Percentiles rank a stretch among this genome's conserved stretches.
phyloP scores from a whole-genome alignment of 2,329 filamentous ascomycete species.

The Ceratocystis colombiana region DNA sequence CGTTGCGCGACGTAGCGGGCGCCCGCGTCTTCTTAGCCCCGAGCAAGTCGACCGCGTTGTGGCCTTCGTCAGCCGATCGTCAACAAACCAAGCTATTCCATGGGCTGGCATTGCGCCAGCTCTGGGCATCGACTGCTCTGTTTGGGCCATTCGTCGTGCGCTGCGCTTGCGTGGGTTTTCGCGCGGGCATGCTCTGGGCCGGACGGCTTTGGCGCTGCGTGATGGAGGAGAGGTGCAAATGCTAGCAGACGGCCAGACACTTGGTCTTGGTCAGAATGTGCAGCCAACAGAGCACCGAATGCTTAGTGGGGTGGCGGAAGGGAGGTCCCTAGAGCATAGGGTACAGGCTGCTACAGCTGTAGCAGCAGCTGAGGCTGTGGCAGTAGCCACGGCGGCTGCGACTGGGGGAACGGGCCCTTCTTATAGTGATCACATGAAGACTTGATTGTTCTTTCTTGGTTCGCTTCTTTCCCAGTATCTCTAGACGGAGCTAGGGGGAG shows the following conservation, averaged over 20 bases:
- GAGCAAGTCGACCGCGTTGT: constrained; percentile 25
- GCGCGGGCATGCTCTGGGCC: constrained; percentile 22
- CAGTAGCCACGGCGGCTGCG: background rate
- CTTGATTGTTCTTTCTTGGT: constrained; percentile 7
- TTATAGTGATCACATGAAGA: background rate
- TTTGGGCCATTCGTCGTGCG: constrained; percentile 22
- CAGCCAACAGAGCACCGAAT: background rate
- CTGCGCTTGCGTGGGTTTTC: constrained; percentile 23
- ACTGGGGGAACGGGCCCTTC: background rate
- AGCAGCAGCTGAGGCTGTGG: background rate
- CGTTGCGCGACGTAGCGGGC: constrained; percentile 23
- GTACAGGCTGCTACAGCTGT: background rate
- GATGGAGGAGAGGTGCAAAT: constrained; percentile 4
- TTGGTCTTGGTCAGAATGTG: too few relatives aligned
- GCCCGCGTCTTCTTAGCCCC: constrained; percentile 21
- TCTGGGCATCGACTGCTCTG: constrained; percentile 23
- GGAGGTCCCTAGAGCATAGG: background rate
- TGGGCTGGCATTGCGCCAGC: constrained; percentile 25
- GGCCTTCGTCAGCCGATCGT: constrained; percentile 21
- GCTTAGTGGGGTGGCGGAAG: background rate
- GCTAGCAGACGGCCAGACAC: background rate
- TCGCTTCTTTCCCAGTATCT: background rate
- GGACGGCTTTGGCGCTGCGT: constrained; percentile 3
- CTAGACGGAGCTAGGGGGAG: background rate
- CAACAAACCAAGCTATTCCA: constrained; percentile 21